Evolutionary conservation across 305 asterid species (phyloP), one percentile per base, ranked within the genome.

Genomic region (Striga hermonthica): DNA sequence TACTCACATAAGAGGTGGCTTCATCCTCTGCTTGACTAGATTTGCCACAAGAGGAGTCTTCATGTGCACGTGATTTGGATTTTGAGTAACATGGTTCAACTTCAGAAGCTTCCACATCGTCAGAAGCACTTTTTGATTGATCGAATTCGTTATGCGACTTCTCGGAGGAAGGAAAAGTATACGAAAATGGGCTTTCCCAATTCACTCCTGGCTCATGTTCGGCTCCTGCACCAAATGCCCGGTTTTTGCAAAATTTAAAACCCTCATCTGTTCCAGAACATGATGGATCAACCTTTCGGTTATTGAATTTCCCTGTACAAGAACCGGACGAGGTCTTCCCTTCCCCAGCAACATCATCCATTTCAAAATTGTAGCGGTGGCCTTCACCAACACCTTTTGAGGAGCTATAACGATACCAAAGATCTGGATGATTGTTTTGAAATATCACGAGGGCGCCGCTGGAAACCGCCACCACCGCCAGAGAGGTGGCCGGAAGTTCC

Each of bases 361-460:
- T 22, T 22, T 22, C 31, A 22, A 22, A 22, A 22, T 22, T 22
- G 31, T 22, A 22, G 15, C 65, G 72, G 59, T 41, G 66, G 65
- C 64, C 74, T 70, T 60, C 65, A n/a, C 28, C 55, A 64, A 31
- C 35, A 67, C 10, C 56, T 52, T 16, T 60, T 7, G 91, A 76
- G 52, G 81, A 72, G 48, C 57, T 58, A 47, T 65, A 75, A 57
- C 60, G 62, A 67, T 62, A 76, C 62, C 70, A 74, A 53, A 31
- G 14, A 66, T 77, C 84, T 44, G 81, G 69, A 66, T 59, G 79
- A 72, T 72, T 82, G 66, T 70, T 67, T 45, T 44, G 69, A 62
- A 9, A n/a, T n/a, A n/a, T n/a, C 52, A 60, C 9, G 3, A 41
- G 3, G 9, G 47, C 47, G 10, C 7, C 13, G 9, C 50, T 53